These are phyloP conservation scores for Citrullus colocynthis DNA, from an alignment of 306 rosid genomes.

Conservation along the genomic window DNA sequence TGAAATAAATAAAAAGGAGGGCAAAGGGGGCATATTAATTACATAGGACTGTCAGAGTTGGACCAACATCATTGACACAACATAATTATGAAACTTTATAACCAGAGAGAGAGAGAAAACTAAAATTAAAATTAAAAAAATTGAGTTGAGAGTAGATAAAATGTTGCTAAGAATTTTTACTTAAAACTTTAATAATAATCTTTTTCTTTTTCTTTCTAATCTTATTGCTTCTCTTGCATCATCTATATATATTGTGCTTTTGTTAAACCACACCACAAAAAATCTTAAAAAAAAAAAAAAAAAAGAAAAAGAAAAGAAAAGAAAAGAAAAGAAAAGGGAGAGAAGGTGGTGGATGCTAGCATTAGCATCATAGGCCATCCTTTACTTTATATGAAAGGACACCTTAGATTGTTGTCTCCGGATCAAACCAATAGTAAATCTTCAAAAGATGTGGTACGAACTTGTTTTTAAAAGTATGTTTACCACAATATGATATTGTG, in stretches of 20 bases:
- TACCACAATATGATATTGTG: not conserved
- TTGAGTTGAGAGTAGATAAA: not conserved
- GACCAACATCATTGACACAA: not conserved
- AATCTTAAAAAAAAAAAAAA: not conserved
- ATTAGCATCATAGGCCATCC: not conserved
- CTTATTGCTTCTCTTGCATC: not conserved
- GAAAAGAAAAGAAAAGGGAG: not conserved
- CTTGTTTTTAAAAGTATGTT: not conserved
- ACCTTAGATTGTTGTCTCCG: not conserved
- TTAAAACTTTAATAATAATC: not conserved
- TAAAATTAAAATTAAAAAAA: not conserved
- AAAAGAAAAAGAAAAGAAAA: not conserved
- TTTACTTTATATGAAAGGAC: not conserved
- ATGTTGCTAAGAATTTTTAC: not conserved
- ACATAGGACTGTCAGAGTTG: constrained; percentile 4
- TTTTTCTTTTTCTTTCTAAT: not conserved
- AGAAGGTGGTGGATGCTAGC: not conserved
- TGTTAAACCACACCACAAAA: not conserved
- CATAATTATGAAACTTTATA: not conserved
- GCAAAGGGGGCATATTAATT: not conserved
- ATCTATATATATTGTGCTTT: not conserved
- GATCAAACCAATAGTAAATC: not conserved
- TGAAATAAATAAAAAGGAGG: not conserved
- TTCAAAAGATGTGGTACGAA: not conserved
- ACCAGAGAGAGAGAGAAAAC: not conserved